Percentiles rank a stretch among this genome's conserved stretches.
phyloP scores from a whole-genome alignment of 179 eudicot genomes.

The Silene vulgaris region DNA sequence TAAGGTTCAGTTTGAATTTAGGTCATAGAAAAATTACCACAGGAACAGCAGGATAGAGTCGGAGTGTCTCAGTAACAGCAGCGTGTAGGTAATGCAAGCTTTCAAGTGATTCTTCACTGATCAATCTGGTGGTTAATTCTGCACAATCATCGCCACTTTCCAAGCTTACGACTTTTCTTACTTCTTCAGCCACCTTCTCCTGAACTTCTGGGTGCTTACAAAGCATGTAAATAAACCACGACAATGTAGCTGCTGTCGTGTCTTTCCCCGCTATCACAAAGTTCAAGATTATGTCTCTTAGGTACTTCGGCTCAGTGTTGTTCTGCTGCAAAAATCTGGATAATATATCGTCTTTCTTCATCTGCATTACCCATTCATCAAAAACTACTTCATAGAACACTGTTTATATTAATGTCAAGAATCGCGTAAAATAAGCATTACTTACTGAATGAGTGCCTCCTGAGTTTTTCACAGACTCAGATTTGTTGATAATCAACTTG shows the following conservation, averaged over 20 bases:
- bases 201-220: conserved; percentile 59
- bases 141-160: conserved; percentile 13
- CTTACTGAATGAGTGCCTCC: conserved; percentile 29
- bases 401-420: background rate
- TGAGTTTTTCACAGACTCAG: conserved; percentile 30
- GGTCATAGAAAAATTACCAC: conserved; percentile 36
- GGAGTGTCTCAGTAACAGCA: conserved; percentile 62
- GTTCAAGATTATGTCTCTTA: conserved; percentile 60
- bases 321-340: conserved; percentile 49
- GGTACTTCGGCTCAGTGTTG: conserved; percentile 42
- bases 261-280: conserved; percentile 77
- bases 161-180: conserved; percentile 27
- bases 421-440: too few species aligned
- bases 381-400: background rate
- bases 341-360: conserved; percentile 59
- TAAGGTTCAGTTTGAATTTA: too few species aligned
- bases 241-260: conserved; percentile 57
- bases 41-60: conserved; percentile 74
- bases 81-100: conserved; percentile 72
- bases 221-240: conserved; percentile 68
- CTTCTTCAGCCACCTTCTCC: conserved; percentile 53
- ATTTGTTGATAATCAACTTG: conserved; percentile 45
- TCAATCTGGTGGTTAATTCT: conserved; percentile 34
- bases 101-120: conserved; percentile 45
- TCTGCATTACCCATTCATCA: conserved; percentile 27